A percentile compares a stretch with the other conserved stretches of the same genome.
These are phyloP conservation scores for Eucalyptus pauciflora DNA, from an alignment of 345 rosid genomes.

Conservation along the genomic window DNA sequence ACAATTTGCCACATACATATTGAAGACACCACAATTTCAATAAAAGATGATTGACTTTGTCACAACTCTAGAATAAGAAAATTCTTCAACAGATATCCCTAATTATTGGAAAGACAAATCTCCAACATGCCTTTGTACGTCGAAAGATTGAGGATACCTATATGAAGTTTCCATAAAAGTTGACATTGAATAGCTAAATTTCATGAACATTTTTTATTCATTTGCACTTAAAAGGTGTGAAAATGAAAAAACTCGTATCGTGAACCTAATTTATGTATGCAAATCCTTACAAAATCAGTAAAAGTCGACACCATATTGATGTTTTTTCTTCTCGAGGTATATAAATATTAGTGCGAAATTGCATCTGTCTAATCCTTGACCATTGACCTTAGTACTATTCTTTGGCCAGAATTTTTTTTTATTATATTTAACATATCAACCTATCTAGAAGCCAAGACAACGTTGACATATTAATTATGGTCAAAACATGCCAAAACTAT, in stretches of 20 bases:
- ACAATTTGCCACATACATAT: not conserved
- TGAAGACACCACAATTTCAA: not conserved
- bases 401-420: not conserved
- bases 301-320: not conserved
- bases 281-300: not conserved
- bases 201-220: not conserved
- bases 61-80: not conserved
- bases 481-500: not conserved
- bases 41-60: not conserved
- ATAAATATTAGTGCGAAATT: not conserved
- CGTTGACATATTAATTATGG: not conserved
- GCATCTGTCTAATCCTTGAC: not conserved
- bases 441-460: not conserved
- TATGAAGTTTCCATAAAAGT: not conserved
- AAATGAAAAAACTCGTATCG: not conserved
- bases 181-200: not conserved
- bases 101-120: not conserved
- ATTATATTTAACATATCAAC: not conserved
- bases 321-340: not conserved
- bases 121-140: not conserved
- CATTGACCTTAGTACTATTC: not conserved
- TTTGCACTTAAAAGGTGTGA: not conserved
- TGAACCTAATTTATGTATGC: not conserved
- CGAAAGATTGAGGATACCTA: fast-evolving
- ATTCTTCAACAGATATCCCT: not conserved